Base-by-base conservation (phyloP, 2,329 filamentous ascomycete genomes). In the Alternaria rosae region DNA sequence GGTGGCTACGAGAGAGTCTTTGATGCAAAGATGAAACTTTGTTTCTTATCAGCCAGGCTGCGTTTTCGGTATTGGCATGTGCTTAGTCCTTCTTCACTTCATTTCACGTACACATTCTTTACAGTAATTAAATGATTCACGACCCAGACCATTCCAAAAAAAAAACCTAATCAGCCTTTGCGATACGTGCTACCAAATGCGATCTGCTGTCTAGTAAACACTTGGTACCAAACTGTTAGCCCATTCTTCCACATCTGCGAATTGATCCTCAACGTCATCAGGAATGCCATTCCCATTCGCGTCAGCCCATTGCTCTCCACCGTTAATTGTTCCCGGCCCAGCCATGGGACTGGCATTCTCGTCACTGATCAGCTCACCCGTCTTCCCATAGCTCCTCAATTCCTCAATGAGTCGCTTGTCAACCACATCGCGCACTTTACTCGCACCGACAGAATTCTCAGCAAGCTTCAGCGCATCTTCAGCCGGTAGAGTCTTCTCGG, bases 231-330 rank as follows among this genome's bases (percentile, higher is more conserved):
- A 71, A 11, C 82, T 84, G 64, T 86, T 85, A 17, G 84, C 80
- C 72, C 85, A 85, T 53, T 82, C 80, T 70, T 86, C 83, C 12
- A 85, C 76, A 61, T 83, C 84, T 5, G 78, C 74, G 59, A 85
- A 80, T 9, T 79, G 76, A 23, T 67, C 72, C 69, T 86, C 84
- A 66, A 80, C 84, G 23, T 78, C 79, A 70, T 86, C 84, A 4
- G 83, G 83, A 45, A 85, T 85, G 1, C 84, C 83, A 61, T 85
- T 84, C 0, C 80, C 80, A 67, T 86, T 84, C 0, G 80, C 76
- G 64, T 86, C 84, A 17, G 72, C 74, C 44, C 78, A 78, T 32
- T 76, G 76, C 1, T 72, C 75, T 9, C 82, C 83, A 11, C 75
- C 74, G 9, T 73, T 73, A 45, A 85, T 70, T 7, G 70, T 76